phyloP scores from a whole-genome alignment of 2,329 filamentous ascomycete species.

The Golovinomyces cichoracearum region DNA sequence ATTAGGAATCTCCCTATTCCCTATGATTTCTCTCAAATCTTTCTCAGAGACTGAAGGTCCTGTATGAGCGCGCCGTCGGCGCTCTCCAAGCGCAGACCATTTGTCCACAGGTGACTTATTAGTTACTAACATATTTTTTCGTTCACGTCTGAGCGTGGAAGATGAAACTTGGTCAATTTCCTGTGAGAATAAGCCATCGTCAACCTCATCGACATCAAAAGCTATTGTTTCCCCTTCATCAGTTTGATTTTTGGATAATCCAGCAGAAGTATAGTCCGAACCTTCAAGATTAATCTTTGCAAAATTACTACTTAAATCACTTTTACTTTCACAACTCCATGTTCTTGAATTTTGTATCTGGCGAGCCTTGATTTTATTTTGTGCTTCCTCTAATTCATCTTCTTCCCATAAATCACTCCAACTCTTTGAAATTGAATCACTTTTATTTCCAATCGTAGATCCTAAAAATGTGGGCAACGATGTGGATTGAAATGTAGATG shows the following conservation, averaged over 20 bases:
- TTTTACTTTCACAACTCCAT: conserved; percentile 39
- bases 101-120: conserved; percentile 50
- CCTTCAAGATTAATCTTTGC: conserved; percentile 28
- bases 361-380: conserved; percentile 31
- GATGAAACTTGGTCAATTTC: conserved; percentile 24
- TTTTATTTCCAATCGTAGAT: conserved; percentile 41
- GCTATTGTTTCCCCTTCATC: conserved; percentile 16
- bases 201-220: conserved; percentile 37
- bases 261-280: conserved; percentile 25
- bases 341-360: conserved; percentile 42
- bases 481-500: conserved; percentile 33
- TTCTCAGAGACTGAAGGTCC: conserved; percentile 21
- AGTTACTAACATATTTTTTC: conserved; percentile 37
- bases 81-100: conserved; percentile 70
- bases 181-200: conserved; percentile 49
- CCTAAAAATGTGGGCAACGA: conserved; percentile 60
- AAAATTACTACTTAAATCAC: conserved; percentile 14
- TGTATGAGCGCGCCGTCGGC: conserved; percentile 37
- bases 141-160: conserved; percentile 16
- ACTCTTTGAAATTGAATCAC: conserved; percentile 75
- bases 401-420: conserved; percentile 91
- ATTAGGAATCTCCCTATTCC: conserved; percentile 20
- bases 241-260: conserved; percentile 16
- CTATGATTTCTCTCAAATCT: conserved; percentile 21
- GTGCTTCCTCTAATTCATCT: conserved; percentile 37